Base-by-base conservation (phyloP, 352 stramenopile genomes). In the Phytophthora ramorum region DNA sequence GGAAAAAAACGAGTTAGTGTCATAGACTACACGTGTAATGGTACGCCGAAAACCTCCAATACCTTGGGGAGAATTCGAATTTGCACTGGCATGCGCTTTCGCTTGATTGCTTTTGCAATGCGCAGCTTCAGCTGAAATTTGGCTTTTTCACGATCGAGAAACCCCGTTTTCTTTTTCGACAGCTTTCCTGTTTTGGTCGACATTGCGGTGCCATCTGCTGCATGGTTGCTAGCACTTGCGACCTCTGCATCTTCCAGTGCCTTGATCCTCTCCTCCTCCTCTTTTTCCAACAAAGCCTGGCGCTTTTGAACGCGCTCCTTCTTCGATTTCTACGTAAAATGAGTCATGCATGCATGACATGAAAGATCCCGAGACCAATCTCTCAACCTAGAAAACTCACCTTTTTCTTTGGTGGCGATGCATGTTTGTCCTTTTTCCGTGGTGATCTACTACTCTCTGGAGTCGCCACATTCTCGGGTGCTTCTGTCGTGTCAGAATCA, bases 21-120 rank as follows among this genome's bases (percentile, higher is more conserved):
- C 28, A 7, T 34, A 10, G 28, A 34, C 28, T 34, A 34, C 22
- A 24, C 28, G 7, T 34, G 6, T 7, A 59, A 28, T 7, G 45
- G 24, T 28, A 20, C 0, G 14, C 6, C 22, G 22, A 24, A 1
- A 24, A 24, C 22, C 4, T 22, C 1, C 16, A 45, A 22, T 20
- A 45, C n/a, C 13, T 45, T 71, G 0, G 81, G 90, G 26, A 90
- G 78, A 22, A 93, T 82, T 1, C 85, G 79, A 17, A 92, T 69
- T 71, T 93, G 85, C 43, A 86, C 58, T 1, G 83, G 81, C 51
- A 92, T 89, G 3, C 79, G 81, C 45, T 84, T 90, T 19, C 78
- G 67, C 12, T 70, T 64, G 20, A 92, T 84, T 2, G 83, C 71
- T 16, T 75, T 74, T 0, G 71, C 66, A 66, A 87, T 80, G 8